A percentile compares a stretch with the other conserved stretches of the same genome.
Conservation (phyloP, 2,329 filamentous ascomycete genomes). For the Colletotrichum tropicale region DNA sequence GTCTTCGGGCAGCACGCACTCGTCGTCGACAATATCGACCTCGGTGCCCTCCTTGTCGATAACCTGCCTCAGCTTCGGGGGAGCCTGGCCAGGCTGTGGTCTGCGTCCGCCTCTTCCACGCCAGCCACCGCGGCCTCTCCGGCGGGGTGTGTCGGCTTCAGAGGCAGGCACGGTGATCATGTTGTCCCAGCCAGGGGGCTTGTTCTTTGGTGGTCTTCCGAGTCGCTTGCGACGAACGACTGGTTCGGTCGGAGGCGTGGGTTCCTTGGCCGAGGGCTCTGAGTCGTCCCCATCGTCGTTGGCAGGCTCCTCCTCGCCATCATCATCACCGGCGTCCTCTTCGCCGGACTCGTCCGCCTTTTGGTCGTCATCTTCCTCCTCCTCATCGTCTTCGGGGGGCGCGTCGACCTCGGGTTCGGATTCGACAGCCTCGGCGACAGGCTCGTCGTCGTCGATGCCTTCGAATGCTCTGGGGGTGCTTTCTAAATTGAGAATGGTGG, state of each 20-base stretch:
- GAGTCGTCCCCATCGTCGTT: slow-evolving; percentile 46
- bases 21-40: slow-evolving; percentile 89
- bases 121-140: slow-evolving; percentile 75
- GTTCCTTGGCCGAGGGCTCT: slow-evolving; percentile 49
- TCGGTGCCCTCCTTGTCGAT: slow-evolving; percentile 94
- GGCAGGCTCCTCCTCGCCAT: slow-evolving; percentile 56
- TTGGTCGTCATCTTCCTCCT: slow-evolving; percentile 53
- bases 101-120: slow-evolving; percentile 67
- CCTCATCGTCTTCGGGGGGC: slow-evolving; percentile 30
- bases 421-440: slow-evolving; percentile 37
- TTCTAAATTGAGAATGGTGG: slow-evolving; percentile 29
- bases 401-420: slow-evolving; percentile 26
- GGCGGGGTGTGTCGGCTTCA: slow-evolving; percentile 64
- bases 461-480: slow-evolving; percentile 46
- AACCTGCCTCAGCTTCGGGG: slow-evolving; percentile 80
- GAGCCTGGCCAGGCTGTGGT: slow-evolving; percentile 72
- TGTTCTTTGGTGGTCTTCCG: slow-evolving; percentile 86
- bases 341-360: slow-evolving; percentile 40
- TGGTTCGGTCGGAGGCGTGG: slow-evolving; percentile 58
- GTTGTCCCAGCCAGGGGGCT: slow-evolving; percentile 78
- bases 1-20: slow-evolving; percentile 88
- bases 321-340: slow-evolving; percentile 54
- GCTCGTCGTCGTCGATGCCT: slow-evolving; percentile 41
- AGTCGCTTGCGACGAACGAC: slow-evolving; percentile 77
- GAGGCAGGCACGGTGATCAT: slow-evolving; percentile 60